Conservation (phyloP, 345 rosid species). For the Moricandia moricandioides region DNA sequence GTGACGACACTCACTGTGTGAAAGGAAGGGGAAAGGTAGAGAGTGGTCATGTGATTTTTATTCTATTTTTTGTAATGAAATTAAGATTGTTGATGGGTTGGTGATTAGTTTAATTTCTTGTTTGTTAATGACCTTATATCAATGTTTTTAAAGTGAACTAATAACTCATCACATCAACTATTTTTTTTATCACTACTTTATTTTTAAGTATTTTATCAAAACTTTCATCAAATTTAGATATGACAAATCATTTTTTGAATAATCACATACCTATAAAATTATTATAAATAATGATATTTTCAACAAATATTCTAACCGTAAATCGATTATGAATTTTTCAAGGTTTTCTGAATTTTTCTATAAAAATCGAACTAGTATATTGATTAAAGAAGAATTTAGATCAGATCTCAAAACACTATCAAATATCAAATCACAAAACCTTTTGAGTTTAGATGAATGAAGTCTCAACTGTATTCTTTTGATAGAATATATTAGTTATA, state of each 20-base stretch:
- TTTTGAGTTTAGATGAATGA: conserved; percentile 3
- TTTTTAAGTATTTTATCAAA: too few species aligned
- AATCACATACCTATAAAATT: neutral
- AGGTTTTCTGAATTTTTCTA: too few species aligned
- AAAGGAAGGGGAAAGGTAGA: conserved; percentile 14
- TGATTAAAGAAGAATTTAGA: neutral
- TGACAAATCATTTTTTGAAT: neutral
- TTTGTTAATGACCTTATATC: neutral
- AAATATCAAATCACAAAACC: neutral
- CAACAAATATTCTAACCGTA: neutral
- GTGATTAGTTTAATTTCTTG: conserved; percentile 29
- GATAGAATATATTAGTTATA: neutral
- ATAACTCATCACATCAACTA: neutral
- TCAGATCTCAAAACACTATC: neutral
- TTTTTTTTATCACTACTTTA: neutral
- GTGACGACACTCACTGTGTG: conserved; percentile 28
- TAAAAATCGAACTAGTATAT: too few species aligned
- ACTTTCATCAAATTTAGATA: neutral
- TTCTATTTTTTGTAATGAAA: neutral
- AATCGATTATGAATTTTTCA: too few species aligned
- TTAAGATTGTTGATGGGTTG: conserved; percentile 22
- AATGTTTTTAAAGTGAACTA: neutral
- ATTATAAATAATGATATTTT: neutral
- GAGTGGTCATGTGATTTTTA: conserved; percentile 26
- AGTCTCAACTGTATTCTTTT: conserved; percentile 1